phyloP scores from a whole-genome alignment of 2,329 filamentous ascomycete species.

The Chalaropsis ovoidea region DNA sequence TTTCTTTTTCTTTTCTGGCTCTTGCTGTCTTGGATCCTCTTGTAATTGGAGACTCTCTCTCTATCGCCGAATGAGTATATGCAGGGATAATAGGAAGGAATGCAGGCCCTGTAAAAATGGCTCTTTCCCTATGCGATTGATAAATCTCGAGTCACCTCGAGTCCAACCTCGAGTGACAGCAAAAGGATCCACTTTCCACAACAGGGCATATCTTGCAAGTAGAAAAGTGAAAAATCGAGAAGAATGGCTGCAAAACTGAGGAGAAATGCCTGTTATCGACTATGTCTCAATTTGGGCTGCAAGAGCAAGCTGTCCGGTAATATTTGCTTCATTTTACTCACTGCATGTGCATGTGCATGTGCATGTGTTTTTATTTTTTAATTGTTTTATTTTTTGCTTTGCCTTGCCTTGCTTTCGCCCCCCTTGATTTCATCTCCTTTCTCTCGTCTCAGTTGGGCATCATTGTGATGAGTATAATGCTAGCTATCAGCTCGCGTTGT shows the following conservation, averaged over 20 bases:
- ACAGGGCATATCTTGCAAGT: conserved; percentile 10
- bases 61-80: not conserved
- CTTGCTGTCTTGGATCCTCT: not conserved
- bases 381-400: not conserved
- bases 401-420: not conserved
- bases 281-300: conserved; percentile 3
- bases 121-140: not conserved
- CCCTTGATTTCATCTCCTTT: not conserved
- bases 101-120: not conserved
- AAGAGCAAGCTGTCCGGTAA: not conserved
- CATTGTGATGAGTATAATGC: not conserved
- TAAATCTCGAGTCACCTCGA: not conserved
- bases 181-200: conserved; percentile 15
- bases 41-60: not conserved
- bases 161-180: conserved; percentile 5
- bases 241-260: not conserved
- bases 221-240: too few species aligned
- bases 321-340: not conserved
- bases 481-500: not conserved
- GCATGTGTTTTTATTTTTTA: not conserved
- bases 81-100: conserved; percentile 5
- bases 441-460: not conserved
- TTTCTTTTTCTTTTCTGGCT: not conserved
- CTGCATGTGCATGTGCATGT: too few species aligned
- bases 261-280: not conserved